These are phyloP conservation scores for Liquidambar formosana DNA, from an alignment of 164 flowering plant species.

Conservation along the genomic window DNA sequence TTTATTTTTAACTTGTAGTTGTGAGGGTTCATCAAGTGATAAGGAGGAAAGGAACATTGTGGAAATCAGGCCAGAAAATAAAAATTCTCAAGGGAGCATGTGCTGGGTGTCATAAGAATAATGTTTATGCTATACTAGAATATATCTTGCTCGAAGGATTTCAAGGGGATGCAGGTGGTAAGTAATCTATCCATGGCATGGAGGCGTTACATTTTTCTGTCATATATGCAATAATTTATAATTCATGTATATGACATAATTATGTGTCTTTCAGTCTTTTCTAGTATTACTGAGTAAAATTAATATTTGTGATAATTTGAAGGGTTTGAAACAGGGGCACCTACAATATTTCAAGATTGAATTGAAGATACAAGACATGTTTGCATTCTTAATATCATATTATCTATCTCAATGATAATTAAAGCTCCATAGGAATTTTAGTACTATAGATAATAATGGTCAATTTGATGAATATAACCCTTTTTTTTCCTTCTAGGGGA, in stretches of 20 bases:
- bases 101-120: slow-evolving; percentile 44
- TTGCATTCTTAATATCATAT: too few species aligned
- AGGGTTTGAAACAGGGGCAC: too few species aligned
- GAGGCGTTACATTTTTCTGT: background rate
- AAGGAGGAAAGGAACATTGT: slow-evolving; percentile 50
- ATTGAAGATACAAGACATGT: too few species aligned
- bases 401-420: background rate
- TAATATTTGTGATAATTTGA: too few species aligned
- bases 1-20: slow-evolving; percentile 34
- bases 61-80: slow-evolving; percentile 66
- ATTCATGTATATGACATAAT: background rate
- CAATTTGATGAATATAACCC: background rate
- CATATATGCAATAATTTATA: background rate
- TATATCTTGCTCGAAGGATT: slow-evolving; percentile 72
- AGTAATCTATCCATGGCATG: slow-evolving; percentile 20
- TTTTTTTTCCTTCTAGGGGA: slow-evolving; percentile 45
- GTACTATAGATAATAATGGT: background rate
- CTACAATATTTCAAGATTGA: too few species aligned
- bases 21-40: slow-evolving; percentile 56
- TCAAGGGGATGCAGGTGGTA: slow-evolving; percentile 75
- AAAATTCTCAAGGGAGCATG: slow-evolving; percentile 69
- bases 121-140: slow-evolving; percentile 70
- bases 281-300: too few species aligned
- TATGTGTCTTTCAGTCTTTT: background rate
- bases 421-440: background rate